A percentile compares a stretch with the other conserved stretches of the same genome.
Conservation (phyloP, 768 basidiomycete genomes). For the Fomitopsis serialis region DNA sequence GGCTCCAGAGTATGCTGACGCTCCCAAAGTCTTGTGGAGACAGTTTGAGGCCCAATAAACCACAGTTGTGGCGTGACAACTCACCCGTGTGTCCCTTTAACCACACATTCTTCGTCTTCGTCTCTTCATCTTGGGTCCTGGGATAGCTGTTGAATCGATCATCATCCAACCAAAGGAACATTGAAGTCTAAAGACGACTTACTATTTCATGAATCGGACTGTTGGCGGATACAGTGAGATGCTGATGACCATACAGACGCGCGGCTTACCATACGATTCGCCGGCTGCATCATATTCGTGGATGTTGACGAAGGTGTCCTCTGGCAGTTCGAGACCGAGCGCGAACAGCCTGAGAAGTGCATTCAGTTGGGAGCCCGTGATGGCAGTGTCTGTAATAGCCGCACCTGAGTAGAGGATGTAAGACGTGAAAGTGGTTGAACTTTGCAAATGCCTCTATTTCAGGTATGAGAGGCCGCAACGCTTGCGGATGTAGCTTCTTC, state of each 20-base stretch:
- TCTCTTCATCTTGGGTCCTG: slow-evolving; percentile 26
- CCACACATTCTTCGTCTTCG: slow-evolving; percentile 27
- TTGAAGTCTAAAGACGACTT: neutral
- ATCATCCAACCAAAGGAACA: neutral
- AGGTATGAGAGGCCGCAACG: slow-evolving; percentile 43
- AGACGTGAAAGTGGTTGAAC: slow-evolving; percentile 46
- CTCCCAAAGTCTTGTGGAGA: slow-evolving; percentile 24
- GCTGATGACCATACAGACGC: too few species aligned
- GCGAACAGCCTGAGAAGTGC: slow-evolving; percentile 30
- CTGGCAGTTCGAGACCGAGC: slow-evolving; percentile 39
- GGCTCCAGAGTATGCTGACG: slow-evolving; percentile 31
- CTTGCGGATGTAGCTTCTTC: slow-evolving; percentile 43
- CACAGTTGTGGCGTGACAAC: too few species aligned
- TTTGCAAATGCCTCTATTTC: slow-evolving; percentile 46
- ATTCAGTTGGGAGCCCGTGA: neutral
- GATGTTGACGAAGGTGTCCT: slow-evolving; percentile 36
- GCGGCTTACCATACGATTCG: slow-evolving; percentile 31
- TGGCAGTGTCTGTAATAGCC: neutral
- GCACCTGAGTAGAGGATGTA: slow-evolving; percentile 44
- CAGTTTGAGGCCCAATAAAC: too few species aligned
- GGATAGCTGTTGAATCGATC: slow-evolving; percentile 20
- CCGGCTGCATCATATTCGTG: slow-evolving; percentile 33
- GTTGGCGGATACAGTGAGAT: neutral
- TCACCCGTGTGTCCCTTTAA: slow-evolving; percentile 33
- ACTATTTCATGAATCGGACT: slow-evolving; percentile 28